Evolutionary conservation across 805 yeast genomes (phyloP), one percentile per base, ranked within the genome.

Genomic region (Nakazawaea siamensis): DNA sequence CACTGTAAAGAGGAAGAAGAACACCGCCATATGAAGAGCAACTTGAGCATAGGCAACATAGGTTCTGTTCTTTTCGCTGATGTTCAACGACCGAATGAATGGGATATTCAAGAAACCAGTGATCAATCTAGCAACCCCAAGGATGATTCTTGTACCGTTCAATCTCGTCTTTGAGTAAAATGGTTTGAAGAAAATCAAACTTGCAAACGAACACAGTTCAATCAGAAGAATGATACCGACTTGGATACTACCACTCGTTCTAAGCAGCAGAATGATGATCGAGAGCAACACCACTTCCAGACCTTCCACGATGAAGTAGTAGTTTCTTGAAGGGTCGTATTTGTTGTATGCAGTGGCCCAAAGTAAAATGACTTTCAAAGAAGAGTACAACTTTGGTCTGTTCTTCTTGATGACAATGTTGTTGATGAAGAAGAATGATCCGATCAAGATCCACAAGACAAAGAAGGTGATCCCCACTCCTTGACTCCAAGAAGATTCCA

Each of bases 261-360:
- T 75, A 13, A 69, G 37, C 16, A 62, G 48, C 0, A 76, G 74
- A 27, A 73, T 57, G 0, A 69, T 48, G 16, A 68, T 26, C 45
- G 66, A 61, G 37, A 59, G 60, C 1, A 62, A 13, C 1, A 69
- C 21, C 3, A 58, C 31, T 12, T 54, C 54, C 0, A 51, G 17
- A 10, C 54, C 47, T 25, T 69, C 73, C 23, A 63, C 43, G 2
- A 58, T 43, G 11, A 63, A 58, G 42, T 54, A 71, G 34, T 49
- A 52, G 1, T 65, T 57, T 39, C 55, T 52, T 12, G 55, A 48
- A 1, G 77, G 75, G 17, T 61, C 57, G 46, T 63, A 68, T 13
- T 56, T 52, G 35, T 60, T 57, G 47, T 71, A 73, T 17, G 60
- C 45, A 31, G 55, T 53, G 4, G 68, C 61, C 76, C 76, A 73